phyloP scores from a whole-genome alignment of 2,329 filamentous ascomycete species.

The Ascochyta koolunga region DNA sequence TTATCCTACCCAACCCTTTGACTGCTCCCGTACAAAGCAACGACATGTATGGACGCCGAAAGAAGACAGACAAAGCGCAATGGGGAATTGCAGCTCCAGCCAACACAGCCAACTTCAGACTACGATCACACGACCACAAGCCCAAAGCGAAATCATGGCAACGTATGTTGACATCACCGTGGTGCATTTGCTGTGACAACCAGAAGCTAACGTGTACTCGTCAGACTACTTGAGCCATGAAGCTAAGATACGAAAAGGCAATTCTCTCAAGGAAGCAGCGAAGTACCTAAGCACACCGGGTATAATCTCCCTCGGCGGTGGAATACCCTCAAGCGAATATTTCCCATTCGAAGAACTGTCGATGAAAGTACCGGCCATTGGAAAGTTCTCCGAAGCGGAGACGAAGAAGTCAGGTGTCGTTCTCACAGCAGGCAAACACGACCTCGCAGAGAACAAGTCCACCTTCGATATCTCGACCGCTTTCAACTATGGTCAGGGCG shows the following conservation, averaged over 20 bases:
- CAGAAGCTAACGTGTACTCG: background rate
- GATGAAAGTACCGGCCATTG: conserved; percentile 73
- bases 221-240: conserved; percentile 53
- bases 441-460: conserved; percentile 69
- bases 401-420: conserved; percentile 65
- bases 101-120: conserved; percentile 81
- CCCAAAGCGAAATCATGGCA: conserved; percentile 84
- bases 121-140: conserved; percentile 66
- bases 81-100: conserved; percentile 79
- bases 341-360: conserved; percentile 87
- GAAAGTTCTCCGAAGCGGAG: conserved; percentile 73
- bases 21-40: conserved; percentile 60
- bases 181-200: no score
- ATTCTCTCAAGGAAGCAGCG: conserved; percentile 82
- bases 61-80: conserved; percentile 71
- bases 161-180: conserved; percentile 61
- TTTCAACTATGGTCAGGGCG: conserved; percentile 91
- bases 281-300: conserved; percentile 79
- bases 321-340: conserved; percentile 84
- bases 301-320: conserved; percentile 90
- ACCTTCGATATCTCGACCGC: conserved; percentile 80
- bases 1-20: conserved; percentile 58
- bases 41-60: conserved; percentile 70
- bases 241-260: conserved; percentile 61
- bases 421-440: conserved; percentile 80